Evolutionary conservation across 78 protist genomes (phyloP), one percentile per base, ranked within the genome.

Genomic region (Cavenderia fasciculata): DNA sequence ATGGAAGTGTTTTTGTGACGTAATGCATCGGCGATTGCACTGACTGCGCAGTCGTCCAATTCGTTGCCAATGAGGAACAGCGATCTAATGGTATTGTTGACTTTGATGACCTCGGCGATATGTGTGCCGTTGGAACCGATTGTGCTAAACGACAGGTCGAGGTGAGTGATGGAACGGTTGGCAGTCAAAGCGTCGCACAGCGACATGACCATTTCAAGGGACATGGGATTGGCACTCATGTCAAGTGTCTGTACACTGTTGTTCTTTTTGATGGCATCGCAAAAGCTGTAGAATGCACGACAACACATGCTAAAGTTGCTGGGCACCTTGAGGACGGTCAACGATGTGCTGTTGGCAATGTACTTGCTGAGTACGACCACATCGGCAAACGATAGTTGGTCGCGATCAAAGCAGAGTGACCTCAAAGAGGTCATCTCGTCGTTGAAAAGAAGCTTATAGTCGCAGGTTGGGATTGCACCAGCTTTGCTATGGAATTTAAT

Each of bases 31-130:
- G 59, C 21, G 10, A 82, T 44, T 2, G 77, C 12, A 4, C n/a
- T 11, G 12, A 82, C 70, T 1, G 90, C 65, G 21, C 68, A 76
- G 29, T 82, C 73, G 33, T 82, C 90, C 19, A 82, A 33, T n/a
- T 82, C 62, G 25, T 82, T 82, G n/a, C 90, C 90, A 43, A 82
- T 82, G 5, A 82, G 33, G 33, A 82, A 82, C 4, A 82, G 59
- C 19, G 61, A 41, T 31, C 44, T 34, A 11, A 82, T 8, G 5
- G 78, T 33, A 0, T 51, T 29, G 43, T 82, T 82, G 0, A 10
- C 6, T 34, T 57, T 65, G 7, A 82, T 31, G 31, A 68, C 18
- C 11, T 82, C 78, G 0, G 69, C 76, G 1, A 82, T 18, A 18
- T 19, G 31, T 8, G 68, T 51, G 5, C 78, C 90, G 23, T 65